A percentile compares a stretch with the other conserved stretches of the same genome.
phyloP scores from a whole-genome alignment of 345 rosid species.

The Syzygium oleosum region DNA sequence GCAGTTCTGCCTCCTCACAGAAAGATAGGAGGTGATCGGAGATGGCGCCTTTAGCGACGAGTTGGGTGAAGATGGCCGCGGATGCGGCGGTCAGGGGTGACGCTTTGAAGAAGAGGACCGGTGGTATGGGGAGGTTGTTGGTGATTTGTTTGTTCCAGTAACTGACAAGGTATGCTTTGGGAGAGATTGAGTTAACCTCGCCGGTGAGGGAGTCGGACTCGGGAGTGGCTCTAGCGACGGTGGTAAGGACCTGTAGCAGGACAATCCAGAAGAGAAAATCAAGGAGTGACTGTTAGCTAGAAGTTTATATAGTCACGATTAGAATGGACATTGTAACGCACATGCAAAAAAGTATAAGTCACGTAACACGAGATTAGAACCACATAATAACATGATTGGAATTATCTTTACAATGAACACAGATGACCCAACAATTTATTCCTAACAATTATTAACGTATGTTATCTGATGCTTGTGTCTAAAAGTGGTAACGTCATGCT shows the following conservation, averaged over 20 bases:
- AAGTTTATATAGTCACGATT: background rate
- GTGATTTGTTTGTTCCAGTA: background rate
- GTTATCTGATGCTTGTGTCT: background rate
- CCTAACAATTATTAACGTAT: background rate
- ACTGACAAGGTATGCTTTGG: background rate
- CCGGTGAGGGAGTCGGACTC: background rate
- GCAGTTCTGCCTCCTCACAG: background rate
- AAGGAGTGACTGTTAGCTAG: background rate
- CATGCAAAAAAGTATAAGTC: too few species aligned
- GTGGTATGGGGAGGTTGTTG: background rate
- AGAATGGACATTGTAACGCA: background rate
- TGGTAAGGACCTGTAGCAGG: background rate
- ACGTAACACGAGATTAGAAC: background rate
- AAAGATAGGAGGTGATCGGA: background rate
- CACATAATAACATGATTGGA: background rate
- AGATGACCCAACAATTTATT: background rate
- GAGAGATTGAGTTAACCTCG: background rate
- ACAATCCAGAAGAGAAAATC: background rate
- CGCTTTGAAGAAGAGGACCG: background rate
- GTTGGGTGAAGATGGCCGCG: background rate
- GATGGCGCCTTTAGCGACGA: background rate
- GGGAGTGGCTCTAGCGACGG: background rate
- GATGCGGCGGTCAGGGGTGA: background rate
- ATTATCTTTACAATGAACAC: background rate
- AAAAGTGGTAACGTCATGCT: background rate